Evolutionary conservation across 495 filamentous ascomycete genomes (phyloP).

Genomic region (Parachaetomium inaequale): DNA sequence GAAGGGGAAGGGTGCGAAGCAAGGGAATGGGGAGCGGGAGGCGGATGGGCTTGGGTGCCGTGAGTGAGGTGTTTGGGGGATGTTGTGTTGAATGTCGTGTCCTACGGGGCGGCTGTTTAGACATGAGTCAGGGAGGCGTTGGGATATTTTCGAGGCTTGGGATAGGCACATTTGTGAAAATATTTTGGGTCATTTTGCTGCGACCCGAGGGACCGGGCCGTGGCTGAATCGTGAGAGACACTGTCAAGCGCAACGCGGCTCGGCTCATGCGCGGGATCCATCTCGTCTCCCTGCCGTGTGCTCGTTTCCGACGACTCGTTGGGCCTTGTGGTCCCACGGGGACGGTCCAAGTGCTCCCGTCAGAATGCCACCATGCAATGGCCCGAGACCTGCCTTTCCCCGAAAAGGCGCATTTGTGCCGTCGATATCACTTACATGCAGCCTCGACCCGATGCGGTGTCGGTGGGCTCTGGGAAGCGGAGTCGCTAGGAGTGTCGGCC

Average conservation of each 20-base stretch:
- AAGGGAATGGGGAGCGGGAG: not conserved
- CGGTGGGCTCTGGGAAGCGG: not conserved
- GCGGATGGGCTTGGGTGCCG: not conserved
- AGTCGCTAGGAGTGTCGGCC: not conserved
- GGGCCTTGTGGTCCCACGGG: not conserved
- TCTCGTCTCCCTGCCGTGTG: not conserved
- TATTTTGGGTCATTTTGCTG: too few relatives aligned
- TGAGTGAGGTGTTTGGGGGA: not conserved
- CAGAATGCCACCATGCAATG: not conserved
- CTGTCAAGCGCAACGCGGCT: conserved; percentile 4
- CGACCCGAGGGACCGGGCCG: conserved; percentile 4
- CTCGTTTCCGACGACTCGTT: not conserved
- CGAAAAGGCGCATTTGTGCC: not conserved
- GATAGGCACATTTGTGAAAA: too few relatives aligned
- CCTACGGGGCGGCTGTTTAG: not conserved
- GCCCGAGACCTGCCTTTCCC: not conserved
- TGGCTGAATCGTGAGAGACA: conserved; percentile 2
- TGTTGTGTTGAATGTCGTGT: not conserved
- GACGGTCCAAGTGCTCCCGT: not conserved
- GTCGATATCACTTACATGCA: not conserved
- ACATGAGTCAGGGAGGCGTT: not conserved
- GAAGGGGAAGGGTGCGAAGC: not conserved
- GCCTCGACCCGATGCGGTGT: not conserved
- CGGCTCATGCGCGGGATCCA: not conserved
- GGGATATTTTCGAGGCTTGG: not conserved